A percentile compares a stretch with the other conserved stretches of the same genome.
Conservation (phyloP, 192 early-diverging fungal species). For the Chytriomyces confervae region DNA sequence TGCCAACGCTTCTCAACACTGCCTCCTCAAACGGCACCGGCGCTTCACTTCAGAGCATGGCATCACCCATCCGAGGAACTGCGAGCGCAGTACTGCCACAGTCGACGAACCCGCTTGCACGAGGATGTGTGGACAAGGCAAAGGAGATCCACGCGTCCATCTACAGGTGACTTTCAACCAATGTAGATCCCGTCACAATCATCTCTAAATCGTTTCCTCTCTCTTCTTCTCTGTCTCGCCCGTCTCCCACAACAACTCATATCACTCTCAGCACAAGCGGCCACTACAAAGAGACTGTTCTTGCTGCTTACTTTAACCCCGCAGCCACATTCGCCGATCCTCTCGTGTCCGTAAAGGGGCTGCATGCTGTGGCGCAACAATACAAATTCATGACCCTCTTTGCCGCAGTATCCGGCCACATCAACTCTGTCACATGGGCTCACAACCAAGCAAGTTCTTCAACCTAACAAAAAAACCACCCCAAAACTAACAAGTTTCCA, state of each 20-base stretch:
- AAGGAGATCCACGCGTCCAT: constrained; percentile 32
- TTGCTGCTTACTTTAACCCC: constrained; percentile 17
- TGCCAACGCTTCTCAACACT: no score
- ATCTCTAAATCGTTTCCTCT: no score
- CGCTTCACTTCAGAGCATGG: no score
- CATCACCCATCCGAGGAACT: no score
- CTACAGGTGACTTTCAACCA: background rate
- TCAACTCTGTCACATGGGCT: background rate
- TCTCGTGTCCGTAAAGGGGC: constrained; percentile 3
- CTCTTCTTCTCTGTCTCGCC: no score
- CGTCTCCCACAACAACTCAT: background rate
- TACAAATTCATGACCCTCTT: constrained; percentile 9
- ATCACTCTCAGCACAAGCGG: background rate
- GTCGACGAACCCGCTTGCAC: constrained; percentile 16
- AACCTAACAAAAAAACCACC: no score
- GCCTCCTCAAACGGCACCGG: no score
- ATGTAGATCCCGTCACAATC: no score
- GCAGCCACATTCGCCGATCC: constrained; percentile 6
- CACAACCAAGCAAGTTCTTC: constrained; percentile 8
- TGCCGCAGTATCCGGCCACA: background rate
- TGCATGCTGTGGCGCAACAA: constrained; percentile 21
- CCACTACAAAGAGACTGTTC: constrained; percentile 3
- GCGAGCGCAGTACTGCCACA: background rate
- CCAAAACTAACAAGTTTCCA: no score
- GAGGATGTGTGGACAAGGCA: constrained; percentile 28